Evolutionary conservation across 306 rosid genomes (phyloP).

Genomic region (Castanea mollissima): DNA sequence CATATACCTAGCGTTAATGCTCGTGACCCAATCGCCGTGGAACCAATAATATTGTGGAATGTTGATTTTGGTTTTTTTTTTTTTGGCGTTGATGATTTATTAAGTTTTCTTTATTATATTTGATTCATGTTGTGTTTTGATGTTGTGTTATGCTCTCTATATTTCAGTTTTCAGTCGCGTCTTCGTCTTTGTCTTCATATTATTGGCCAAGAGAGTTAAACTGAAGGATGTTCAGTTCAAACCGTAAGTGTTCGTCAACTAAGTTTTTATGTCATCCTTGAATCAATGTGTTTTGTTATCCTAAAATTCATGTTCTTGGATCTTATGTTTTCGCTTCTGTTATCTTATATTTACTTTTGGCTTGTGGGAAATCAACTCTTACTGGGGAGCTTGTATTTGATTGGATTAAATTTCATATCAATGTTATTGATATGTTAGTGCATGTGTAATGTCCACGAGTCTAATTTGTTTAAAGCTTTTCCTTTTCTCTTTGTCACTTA

Average conservation of each 20-base stretch:
- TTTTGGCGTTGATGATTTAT: neutral
- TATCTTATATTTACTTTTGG: neutral
- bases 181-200: neutral
- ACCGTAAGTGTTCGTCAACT: slow-evolving; percentile 51
- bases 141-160: neutral
- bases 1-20: too few relatives aligned
- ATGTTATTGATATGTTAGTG: too few relatives aligned
- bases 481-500: too few relatives aligned
- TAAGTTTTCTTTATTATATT: neutral
- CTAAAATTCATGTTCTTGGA: neutral
- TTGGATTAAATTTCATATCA: too few relatives aligned
- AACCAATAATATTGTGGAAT: neutral
- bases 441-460: too few relatives aligned
- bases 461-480: too few relatives aligned
- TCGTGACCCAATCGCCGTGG: too few relatives aligned
- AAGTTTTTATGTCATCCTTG: too few relatives aligned
- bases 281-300: neutral
- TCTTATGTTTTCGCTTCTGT: neutral
- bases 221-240: slow-evolving; percentile 66
- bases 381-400: neutral
- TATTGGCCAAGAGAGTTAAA: neutral
- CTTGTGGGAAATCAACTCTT: neutral
- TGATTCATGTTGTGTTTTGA: too few relatives aligned
- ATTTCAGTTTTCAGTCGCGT: slow-evolving; percentile 2
- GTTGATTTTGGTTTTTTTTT: neutral